Percentiles rank a stretch among this genome's conserved stretches.
Evolutionary conservation across 2,329 filamentous ascomycete species (phyloP).

Genomic region (Cytospora chrysosperma): DNA sequence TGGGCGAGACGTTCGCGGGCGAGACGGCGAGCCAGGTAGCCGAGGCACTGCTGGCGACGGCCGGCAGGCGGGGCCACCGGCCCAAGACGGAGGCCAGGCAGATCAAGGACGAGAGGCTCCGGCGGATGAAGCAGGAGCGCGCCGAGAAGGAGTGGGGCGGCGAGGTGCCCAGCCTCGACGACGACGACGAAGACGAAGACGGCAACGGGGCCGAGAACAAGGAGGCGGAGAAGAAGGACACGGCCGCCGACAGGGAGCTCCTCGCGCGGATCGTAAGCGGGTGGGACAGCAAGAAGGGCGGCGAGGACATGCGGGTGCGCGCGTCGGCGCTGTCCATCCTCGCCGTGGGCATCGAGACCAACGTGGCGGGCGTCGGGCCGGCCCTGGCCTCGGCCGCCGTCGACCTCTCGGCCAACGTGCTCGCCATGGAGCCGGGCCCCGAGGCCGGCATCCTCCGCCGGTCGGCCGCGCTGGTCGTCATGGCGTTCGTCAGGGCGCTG

Average conservation of each 20-base stretch:
- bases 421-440: slow-evolving; percentile 59
- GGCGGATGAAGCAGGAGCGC: slow-evolving; percentile 48
- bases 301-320: slow-evolving; percentile 69
- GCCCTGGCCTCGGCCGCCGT: slow-evolving; percentile 54
- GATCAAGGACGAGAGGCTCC: slow-evolving; percentile 47
- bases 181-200: no score
- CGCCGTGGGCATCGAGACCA: slow-evolving; percentile 58
- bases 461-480: slow-evolving; percentile 62
- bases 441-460: slow-evolving; percentile 65
- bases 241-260: slow-evolving; percentile 49
- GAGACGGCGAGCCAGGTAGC: slow-evolving; percentile 51
- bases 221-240: slow-evolving; percentile 42
- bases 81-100: slow-evolving; percentile 59
- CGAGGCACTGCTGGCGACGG: slow-evolving; percentile 61
- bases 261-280: slow-evolving; percentile 61
- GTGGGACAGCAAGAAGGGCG: slow-evolving; percentile 65
- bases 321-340: slow-evolving; percentile 68
- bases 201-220: slow-evolving; percentile 42
- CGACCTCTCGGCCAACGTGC: slow-evolving; percentile 61
- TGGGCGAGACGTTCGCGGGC: slow-evolving; percentile 55
- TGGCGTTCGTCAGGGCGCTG: slow-evolving; percentile 61
- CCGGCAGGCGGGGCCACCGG: slow-evolving; percentile 61
- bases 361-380: slow-evolving; percentile 55
- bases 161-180: slow-evolving; percentile 47
- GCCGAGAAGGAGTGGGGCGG: slow-evolving; percentile 57